Evolutionary conservation across 805 yeast genomes (phyloP).

Genomic region (Candida parachauliodes): DNA sequence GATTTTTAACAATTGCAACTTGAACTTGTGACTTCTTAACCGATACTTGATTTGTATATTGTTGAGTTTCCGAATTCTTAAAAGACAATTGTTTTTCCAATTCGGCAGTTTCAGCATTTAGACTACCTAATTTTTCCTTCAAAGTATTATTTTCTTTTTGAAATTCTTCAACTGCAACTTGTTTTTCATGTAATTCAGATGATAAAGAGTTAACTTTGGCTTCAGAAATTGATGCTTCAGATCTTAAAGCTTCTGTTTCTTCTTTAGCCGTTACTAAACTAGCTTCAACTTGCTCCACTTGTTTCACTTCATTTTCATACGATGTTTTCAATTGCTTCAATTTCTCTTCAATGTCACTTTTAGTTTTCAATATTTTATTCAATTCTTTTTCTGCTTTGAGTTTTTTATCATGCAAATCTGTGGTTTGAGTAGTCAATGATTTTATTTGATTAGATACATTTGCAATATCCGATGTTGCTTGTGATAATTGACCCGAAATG

Average conservation of each 20-base stretch:
- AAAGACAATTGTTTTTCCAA: slow-evolving; percentile 54
- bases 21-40: slow-evolving; percentile 70
- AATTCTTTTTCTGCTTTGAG: slow-evolving; percentile 75
- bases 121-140: slow-evolving; percentile 63
- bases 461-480: slow-evolving; percentile 82
- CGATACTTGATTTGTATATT: slow-evolving; percentile 58
- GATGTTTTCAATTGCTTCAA: slow-evolving; percentile 61
- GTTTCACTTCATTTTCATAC: slow-evolving; percentile 75
- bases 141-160: slow-evolving; percentile 62
- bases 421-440: slow-evolving; percentile 72
- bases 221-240: slow-evolving; percentile 72
- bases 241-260: slow-evolving; percentile 66
- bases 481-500: slow-evolving; percentile 64
- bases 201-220: slow-evolving; percentile 74
- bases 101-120: slow-evolving; percentile 65
- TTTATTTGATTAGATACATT: slow-evolving; percentile 81
- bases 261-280: slow-evolving; percentile 54
- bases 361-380: slow-evolving; percentile 59
- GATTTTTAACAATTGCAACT: slow-evolving; percentile 50
- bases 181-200: slow-evolving; percentile 57
- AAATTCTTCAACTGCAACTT: slow-evolving; percentile 57
- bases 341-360: slow-evolving; percentile 71
- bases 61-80: slow-evolving; percentile 52
- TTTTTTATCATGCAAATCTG: slow-evolving; percentile 65
- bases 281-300: slow-evolving; percentile 68